phyloP scores from a whole-genome alignment of 148 eudicot genomes.

The Chenopodium formosanum region DNA sequence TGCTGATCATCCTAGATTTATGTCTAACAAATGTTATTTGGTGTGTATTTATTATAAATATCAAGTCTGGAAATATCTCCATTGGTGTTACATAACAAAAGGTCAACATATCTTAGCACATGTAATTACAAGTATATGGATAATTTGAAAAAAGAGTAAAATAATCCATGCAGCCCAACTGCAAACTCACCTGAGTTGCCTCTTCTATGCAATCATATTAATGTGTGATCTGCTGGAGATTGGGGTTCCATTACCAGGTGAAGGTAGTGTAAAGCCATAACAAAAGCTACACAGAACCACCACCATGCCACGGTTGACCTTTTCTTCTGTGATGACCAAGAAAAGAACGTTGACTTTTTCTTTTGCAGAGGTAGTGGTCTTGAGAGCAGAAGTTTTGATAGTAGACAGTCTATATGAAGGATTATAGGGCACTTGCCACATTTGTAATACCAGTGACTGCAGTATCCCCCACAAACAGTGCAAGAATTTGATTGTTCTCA shows the following conservation, averaged over 20 bases:
- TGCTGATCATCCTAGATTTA: not conserved
- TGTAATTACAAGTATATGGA: not conserved
- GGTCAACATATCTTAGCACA: not conserved
- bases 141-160: not conserved
- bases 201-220: not conserved
- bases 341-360: slow-evolving; percentile 1
- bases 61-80: not conserved
- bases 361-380: not conserved
- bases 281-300: slow-evolving; percentile 4
- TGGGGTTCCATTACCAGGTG: not conserved
- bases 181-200: not conserved
- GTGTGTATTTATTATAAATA: not conserved
- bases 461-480: not conserved
- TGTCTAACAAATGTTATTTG: not conserved
- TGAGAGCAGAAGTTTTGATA: not conserved
- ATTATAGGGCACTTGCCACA: not conserved
- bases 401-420: slow-evolving; percentile 20
- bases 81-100: not conserved
- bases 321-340: not conserved
- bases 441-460: slow-evolving; percentile 17
- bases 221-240: not conserved
- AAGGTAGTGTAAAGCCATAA: not conserved
- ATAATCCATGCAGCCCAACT: no score
- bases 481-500: not conserved
- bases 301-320: slow-evolving; percentile 6